phyloP scores from a whole-genome alignment of 208 protist species.

The Strigomonas culicis region DNA sequence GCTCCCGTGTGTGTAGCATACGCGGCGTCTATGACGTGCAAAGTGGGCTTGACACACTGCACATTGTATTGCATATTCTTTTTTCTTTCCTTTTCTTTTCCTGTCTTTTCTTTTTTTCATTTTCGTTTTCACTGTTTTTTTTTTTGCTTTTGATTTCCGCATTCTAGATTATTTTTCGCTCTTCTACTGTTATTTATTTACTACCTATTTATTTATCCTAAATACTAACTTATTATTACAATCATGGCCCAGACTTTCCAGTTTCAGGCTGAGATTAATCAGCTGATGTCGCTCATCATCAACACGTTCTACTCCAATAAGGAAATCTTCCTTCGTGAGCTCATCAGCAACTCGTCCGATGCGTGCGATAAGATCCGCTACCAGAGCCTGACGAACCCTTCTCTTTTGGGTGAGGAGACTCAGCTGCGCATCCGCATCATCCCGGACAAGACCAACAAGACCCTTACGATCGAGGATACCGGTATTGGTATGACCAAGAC shows the following conservation, averaged over 20 bases:
- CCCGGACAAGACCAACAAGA: slow-evolving; percentile 95
- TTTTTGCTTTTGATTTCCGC: not conserved
- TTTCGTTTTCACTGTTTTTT: not conserved
- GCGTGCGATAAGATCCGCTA: slow-evolving; percentile 98
- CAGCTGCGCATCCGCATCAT: slow-evolving; percentile 96
- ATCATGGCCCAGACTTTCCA: slow-evolving; percentile 49
- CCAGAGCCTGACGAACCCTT: slow-evolving; percentile 92
- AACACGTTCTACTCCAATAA: slow-evolving; percentile 99
- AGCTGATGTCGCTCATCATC: slow-evolving; percentile 99
- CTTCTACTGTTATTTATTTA: not conserved
- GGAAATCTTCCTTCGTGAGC: slow-evolving; percentile 99
- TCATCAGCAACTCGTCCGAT: slow-evolving; percentile 99
- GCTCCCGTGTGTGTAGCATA: too few relatives aligned
- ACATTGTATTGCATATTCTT: slow-evolving; percentile 7
- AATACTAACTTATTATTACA: slow-evolving; percentile 13
- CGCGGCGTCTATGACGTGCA: too few relatives aligned
- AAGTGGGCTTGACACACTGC: not conserved
- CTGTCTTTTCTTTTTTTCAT: slow-evolving; percentile 15
- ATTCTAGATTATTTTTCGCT: not conserved
- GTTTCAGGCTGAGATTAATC: slow-evolving; percentile 97
- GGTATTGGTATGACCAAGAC: slow-evolving; percentile 99
- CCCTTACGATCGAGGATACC: slow-evolving; percentile 95
- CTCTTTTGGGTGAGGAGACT: slow-evolving; percentile 87
- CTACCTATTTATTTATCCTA: slow-evolving; percentile 1
- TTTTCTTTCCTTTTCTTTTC: slow-evolving; percentile 6